Conservation (phyloP, 1,139 yeast genomes). For the Hyphopichia burtonii region DNA sequence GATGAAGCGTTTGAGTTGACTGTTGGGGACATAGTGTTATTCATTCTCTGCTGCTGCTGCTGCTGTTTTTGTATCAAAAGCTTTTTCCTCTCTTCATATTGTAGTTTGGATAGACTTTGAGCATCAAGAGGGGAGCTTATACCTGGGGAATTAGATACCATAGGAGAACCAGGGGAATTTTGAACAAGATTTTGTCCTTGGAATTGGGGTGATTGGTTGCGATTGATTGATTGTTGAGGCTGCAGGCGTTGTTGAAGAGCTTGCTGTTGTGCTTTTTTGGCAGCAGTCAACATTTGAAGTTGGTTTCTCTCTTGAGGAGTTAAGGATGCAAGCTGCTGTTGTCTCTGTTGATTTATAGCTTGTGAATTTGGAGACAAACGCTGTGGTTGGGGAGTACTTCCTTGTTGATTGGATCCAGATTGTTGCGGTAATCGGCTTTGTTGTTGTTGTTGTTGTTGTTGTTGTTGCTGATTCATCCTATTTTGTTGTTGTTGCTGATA, state of each 20-base stretch:
- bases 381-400: background rate
- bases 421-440: conserved; percentile 7
- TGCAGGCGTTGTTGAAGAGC: conserved; percentile 1
- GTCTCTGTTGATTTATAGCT: conserved; percentile 3
- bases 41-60: conserved; percentile 3
- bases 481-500: conserved; percentile 52
- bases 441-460: conserved; percentile 44
- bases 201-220: conserved; percentile 1
- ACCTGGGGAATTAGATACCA: background rate
- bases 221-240: background rate
- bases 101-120: conserved; percentile 1
- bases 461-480: conserved; percentile 34
- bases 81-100: conserved; percentile 5
- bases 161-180: background rate
- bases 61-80: conserved; percentile 4
- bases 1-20: conserved; percentile 1
- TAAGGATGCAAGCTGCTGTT: conserved; percentile 1
- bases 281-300: conserved; percentile 5
- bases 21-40: background rate
- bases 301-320: conserved; percentile 5
- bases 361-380: background rate
- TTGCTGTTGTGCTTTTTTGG: conserved; percentile 1
- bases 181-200: background rate
- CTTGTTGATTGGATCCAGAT: background rate
- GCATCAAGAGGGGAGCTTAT: background rate